A percentile compares a stretch with the other conserved stretches of the same genome.
phyloP scores from a whole-genome alignment of 2,329 filamentous ascomycete species.

The Botrytis medusae region DNA sequence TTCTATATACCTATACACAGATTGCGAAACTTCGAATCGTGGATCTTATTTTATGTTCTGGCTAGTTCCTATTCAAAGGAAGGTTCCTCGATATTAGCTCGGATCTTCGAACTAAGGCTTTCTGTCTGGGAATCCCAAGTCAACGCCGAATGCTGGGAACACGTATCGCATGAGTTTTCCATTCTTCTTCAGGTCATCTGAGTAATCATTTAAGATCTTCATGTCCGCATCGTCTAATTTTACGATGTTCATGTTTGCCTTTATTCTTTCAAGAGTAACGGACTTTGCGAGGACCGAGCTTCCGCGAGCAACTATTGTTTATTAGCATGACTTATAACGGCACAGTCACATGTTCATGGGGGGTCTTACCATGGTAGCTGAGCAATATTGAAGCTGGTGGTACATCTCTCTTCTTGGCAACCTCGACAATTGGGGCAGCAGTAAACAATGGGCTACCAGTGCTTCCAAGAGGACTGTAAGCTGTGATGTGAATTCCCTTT shows the following conservation, averaged over 20 bases:
- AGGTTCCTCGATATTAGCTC: background rate
- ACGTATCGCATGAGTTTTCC: conserved; percentile 61
- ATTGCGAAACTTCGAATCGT: background rate
- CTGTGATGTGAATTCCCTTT: conserved; percentile 53
- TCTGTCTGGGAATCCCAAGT: conserved; percentile 69
- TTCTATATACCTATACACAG: background rate
- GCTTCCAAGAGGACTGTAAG: conserved; percentile 49
- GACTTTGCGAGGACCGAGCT: conserved; percentile 73
- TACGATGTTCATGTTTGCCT: conserved; percentile 67
- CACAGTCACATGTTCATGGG: conserved; percentile 14
- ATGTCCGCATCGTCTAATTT: conserved; percentile 64
- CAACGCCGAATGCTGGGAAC: conserved; percentile 66
- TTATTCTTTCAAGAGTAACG: conserved; percentile 65
- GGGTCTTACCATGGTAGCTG: conserved; percentile 66
- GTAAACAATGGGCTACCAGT: conserved; percentile 50
- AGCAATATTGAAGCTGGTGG: conserved; percentile 64
- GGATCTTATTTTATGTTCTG: background rate
- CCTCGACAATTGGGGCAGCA: conserved; percentile 59
- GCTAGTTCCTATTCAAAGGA: too few relatives aligned
- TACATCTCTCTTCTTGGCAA: conserved; percentile 63
- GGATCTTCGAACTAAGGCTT: background rate
- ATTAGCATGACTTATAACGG: background rate
- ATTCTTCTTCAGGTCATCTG: conserved; percentile 48
- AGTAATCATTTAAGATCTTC: conserved; percentile 56
- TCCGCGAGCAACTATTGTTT: conserved; percentile 60